Conservation (phyloP, 257 asterid species). For the Thymus mandschuricus region DNA sequence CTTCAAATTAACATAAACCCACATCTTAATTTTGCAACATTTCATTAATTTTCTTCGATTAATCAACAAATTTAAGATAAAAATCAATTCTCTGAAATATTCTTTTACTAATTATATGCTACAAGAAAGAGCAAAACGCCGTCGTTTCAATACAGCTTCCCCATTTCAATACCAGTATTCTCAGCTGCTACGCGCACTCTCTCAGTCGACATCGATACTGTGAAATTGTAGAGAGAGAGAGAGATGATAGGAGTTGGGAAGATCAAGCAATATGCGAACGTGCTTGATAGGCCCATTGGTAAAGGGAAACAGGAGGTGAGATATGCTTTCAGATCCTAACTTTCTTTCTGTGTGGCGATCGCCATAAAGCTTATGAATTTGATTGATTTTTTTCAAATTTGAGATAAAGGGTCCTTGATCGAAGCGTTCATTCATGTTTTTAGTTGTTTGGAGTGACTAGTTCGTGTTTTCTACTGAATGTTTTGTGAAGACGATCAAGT, state of each 20-base stretch:
- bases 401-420: slow-evolving; percentile 6
- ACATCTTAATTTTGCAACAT: background rate
- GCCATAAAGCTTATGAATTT: background rate
- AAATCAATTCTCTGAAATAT: no score
- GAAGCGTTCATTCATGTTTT: background rate
- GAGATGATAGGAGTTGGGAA: slow-evolving; percentile 86
- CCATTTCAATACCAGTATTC: background rate
- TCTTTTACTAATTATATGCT: no score
- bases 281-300: slow-evolving; percentile 84
- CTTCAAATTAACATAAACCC: background rate
- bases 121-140: background rate
- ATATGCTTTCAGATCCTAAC: slow-evolving; percentile 32
- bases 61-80: no score
- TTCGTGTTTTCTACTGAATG: background rate
- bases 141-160: background rate
- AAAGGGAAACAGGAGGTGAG: slow-evolving; percentile 98
- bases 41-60: no score
- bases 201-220: slow-evolving; percentile 18
- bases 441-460: background rate
- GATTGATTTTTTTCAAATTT: slow-evolving; percentile 2
- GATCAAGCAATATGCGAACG: slow-evolving; percentile 82
- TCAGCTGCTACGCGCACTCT: background rate
- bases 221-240: slow-evolving; percentile 5
- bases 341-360: background rate
- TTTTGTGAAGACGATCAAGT: background rate